Evolutionary conservation across 768 basidiomycete species (phyloP), one percentile per base, ranked within the genome.

Genomic region (Guyanaporus albipodus): DNA sequence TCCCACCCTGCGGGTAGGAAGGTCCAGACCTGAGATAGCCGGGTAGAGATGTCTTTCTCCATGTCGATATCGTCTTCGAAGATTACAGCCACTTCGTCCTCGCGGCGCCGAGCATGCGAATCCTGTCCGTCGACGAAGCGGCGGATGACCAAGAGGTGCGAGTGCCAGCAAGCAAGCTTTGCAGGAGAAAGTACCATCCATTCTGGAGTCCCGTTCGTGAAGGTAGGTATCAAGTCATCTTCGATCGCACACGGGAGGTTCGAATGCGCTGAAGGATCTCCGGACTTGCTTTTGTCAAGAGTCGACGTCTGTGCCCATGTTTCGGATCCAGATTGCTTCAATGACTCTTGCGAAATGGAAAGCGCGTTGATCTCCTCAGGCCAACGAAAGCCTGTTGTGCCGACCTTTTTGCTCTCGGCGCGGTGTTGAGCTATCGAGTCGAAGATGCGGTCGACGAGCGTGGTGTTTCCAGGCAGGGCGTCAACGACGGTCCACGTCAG

Each of bases 21-120:
- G 4, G 50, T 42, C 83, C 82, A 85, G 31, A 84, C 41, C 19
- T 45, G 48, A 43, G 52, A 47, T 35, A 78, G 58, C 22, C 76
- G 73, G 14, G 57, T 44, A 6, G 66, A 53, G 11, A 85, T 74
- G 53, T 87, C 78, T 24, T 62, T 69, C 66, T 90, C 87, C 78
- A 88, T 82, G 58, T 90, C 84, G 9, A 90, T 68, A 52, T 90
- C 88, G 58, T 89, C 88, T 63, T 89, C 87, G 7, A 88, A 68
- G n/a, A 89, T 71, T 8, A 88, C 46, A 0, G 72, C 69, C 2
- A 76, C 68, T 9, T 70, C 70, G 46, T 68, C 55, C 4, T 38
- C 41, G 14, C 36, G 59, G 36, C 23, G 39, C n/a, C 8, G 32
- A 9, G 19, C 47, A 10, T 18, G 19, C 28, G n/a, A 49, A 38